phyloP scores from a whole-genome alignment of 345 rosid genomes.

The Cardiospermum halicacabum region DNA sequence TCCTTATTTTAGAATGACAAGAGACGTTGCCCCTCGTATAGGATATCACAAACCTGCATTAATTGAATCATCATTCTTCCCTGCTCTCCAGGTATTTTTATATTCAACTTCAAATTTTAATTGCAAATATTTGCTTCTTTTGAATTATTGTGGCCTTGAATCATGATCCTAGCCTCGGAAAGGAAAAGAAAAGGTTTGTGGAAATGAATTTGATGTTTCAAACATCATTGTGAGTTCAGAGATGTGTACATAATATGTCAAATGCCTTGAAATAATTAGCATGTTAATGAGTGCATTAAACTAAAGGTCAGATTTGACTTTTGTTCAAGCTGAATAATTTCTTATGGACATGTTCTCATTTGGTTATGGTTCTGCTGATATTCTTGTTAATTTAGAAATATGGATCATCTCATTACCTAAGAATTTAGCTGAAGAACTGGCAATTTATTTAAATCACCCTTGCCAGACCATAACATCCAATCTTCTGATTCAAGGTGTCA shows the following conservation, averaged over 20 bases:
- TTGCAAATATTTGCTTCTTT: not conserved
- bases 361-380: not conserved
- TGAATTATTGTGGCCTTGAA: not conserved
- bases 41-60: constrained; percentile 94
- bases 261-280: not conserved
- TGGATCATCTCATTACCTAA: not conserved
- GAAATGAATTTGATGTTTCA: too few species aligned
- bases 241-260: not conserved
- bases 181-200: too few species aligned
- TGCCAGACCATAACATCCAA: not conserved
- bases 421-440: not conserved
- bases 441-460: not conserved
- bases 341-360: not conserved
- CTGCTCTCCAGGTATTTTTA: constrained; percentile 67
- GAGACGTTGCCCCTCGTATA: constrained; percentile 93
- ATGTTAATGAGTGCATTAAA: not conserved
- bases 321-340: not conserved
- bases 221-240: not conserved
- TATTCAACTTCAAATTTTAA: not conserved
- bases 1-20: constrained; percentile 95
- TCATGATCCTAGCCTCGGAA: too few species aligned
- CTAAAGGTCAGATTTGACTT: not conserved
- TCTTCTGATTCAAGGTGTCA: not conserved
- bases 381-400: not conserved
- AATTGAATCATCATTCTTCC: constrained; percentile 79